Conservation (phyloP, 306 rosid genomes). For the Castanospermum australe region DNA sequence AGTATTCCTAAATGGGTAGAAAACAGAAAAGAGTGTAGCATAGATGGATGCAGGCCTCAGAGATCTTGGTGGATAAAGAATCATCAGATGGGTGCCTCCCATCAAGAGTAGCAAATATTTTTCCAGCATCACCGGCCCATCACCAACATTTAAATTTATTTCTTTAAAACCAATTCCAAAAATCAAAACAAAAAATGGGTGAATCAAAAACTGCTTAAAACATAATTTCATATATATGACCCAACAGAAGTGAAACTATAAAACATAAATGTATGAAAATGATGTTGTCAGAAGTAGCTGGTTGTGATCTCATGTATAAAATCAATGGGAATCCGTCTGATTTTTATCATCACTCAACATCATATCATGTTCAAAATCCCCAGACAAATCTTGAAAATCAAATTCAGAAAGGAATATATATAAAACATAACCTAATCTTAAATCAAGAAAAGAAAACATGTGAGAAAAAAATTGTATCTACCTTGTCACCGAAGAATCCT, state of each 20-base stretch:
- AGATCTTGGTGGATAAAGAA: conserved; percentile 52
- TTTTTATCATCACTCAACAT: conserved; percentile 47
- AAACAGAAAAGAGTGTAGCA: not conserved
- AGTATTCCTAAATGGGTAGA: not conserved
- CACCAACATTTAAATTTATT: not conserved
- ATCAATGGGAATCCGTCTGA: conserved; percentile 57
- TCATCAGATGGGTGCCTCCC: conserved; percentile 40
- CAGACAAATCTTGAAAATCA: not conserved
- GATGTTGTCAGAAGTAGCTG: conserved; percentile 55
- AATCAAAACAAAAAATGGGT: not conserved
- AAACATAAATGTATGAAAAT: not conserved
- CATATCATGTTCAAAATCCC: not conserved
- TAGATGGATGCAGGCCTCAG: conserved; percentile 38
- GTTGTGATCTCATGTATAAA: conserved; percentile 31
- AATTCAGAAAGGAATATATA: not conserved
- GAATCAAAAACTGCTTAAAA: too few species aligned
- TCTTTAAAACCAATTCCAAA: too few species aligned
- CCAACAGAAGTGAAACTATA: not conserved
- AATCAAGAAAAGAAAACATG: not conserved
- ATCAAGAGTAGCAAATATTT: conserved; percentile 58
- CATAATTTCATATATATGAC: too few species aligned
- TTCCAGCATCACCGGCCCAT: conserved; percentile 35
- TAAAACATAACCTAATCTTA: not conserved
- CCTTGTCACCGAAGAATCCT: conserved; percentile 25
- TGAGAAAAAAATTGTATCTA: not conserved